phyloP scores from a whole-genome alignment of 805 yeast genomes.

The Spathaspora gorwiae region DNA sequence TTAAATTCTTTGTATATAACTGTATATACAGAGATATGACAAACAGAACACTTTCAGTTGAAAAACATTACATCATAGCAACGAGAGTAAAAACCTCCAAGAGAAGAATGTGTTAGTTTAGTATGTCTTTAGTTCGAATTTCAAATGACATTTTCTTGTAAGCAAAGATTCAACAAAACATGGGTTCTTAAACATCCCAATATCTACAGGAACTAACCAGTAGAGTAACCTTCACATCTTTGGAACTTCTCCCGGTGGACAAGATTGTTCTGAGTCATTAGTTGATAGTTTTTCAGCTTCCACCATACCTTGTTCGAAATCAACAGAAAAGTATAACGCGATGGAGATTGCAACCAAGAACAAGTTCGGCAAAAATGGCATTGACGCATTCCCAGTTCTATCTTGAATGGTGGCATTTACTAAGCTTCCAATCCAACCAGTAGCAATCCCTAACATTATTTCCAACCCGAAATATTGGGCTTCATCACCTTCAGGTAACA shows the following conservation, averaged over 20 bases:
- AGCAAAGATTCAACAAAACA: no score
- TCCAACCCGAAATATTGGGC: slow-evolving; percentile 42
- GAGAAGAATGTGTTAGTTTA: no score
- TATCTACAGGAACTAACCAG: no score
- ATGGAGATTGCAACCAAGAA: slow-evolving; percentile 23
- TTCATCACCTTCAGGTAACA: slow-evolving; percentile 39
- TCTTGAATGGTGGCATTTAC: slow-evolving; percentile 38
- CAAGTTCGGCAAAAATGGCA: slow-evolving; percentile 34
- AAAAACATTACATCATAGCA: no score
- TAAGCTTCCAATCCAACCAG: slow-evolving; percentile 39
- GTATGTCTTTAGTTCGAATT: no score
- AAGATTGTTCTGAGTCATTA: background rate
- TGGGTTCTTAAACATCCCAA: no score
- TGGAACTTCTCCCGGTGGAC: no score
- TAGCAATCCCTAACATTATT: slow-evolving; percentile 35
- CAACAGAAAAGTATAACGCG: slow-evolving; percentile 20
- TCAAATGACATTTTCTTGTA: no score
- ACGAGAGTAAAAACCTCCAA: no score
- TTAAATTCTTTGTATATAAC: background rate
- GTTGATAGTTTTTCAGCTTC: slow-evolving; percentile 15
- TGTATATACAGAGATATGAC: no score
- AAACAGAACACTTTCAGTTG: no score
- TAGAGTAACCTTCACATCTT: no score
- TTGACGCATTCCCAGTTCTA: slow-evolving; percentile 30
- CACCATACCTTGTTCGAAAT: slow-evolving; percentile 28